phyloP scores from a whole-genome alignment of 75 land plant species.

The Pinus taeda region DNA sequence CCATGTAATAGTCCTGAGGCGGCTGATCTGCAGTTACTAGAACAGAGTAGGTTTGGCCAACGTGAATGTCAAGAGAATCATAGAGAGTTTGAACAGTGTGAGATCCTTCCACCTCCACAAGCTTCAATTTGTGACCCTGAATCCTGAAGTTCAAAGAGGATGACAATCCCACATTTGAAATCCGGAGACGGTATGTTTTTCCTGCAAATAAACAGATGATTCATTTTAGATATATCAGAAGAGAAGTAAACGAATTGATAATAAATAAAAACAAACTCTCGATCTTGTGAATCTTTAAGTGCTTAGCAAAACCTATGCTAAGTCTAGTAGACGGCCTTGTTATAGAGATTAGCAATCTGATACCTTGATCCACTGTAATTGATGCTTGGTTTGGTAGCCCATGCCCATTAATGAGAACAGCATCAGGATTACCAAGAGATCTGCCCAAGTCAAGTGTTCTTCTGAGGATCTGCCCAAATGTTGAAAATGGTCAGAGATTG shows the following conservation, averaged over 20 bases:
- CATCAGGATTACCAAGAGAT: constrained; percentile 29
- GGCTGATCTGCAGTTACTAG: constrained; percentile 34
- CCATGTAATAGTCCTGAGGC: constrained; percentile 35
- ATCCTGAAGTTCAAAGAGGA: constrained; percentile 39
- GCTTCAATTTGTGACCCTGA: constrained; percentile 22
- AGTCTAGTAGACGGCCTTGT: too few relatives aligned
- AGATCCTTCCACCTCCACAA: constrained; percentile 45
- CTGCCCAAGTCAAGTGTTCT: constrained; percentile 23
- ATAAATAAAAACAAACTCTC: too few relatives aligned
- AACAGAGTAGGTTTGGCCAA: constrained; percentile 50
- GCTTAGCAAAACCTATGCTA: too few relatives aligned
- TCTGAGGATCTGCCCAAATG: constrained; percentile 2
- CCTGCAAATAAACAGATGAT: constrained; percentile 9
- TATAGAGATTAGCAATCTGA: too few relatives aligned
- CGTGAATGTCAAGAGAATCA: constrained; percentile 45
- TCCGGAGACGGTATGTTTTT: constrained; percentile 33
- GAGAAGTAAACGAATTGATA: too few relatives aligned
- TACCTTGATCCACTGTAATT: constrained; percentile 33
- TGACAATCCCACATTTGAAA: constrained; percentile 40
- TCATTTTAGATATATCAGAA: too few relatives aligned
- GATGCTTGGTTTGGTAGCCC: constrained; percentile 15
- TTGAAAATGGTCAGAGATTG: not conserved
- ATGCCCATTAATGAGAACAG: constrained; percentile 46
- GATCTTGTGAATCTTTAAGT: too few relatives aligned
- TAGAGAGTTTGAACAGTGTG: constrained; percentile 27